A percentile compares a stretch with the other conserved stretches of the same genome.
Conservation (phyloP, 352 stramenopile genomes). For the Sclerospora graminicola region DNA sequence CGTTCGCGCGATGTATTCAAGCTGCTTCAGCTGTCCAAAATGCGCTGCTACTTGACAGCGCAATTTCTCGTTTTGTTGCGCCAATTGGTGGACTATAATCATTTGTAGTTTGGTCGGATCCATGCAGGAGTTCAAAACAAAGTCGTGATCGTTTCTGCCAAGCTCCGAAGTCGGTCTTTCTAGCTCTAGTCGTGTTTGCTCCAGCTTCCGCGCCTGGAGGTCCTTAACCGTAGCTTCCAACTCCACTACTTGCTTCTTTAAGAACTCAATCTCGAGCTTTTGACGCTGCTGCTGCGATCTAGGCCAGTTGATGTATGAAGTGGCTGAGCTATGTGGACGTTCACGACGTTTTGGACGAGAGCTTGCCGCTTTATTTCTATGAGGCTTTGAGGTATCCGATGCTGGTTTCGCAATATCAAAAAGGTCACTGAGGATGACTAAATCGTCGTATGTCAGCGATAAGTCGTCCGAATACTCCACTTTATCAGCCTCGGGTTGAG, state of each 20-base stretch:
- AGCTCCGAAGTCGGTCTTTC: not conserved
- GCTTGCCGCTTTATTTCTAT: not conserved
- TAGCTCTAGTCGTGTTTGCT: conserved; percentile 6
- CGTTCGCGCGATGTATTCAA: conserved; percentile 12
- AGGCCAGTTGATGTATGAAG: not conserved
- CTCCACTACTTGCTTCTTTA: conserved; percentile 21
- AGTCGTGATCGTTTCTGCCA: not conserved
- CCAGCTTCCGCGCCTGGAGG: conserved; percentile 15
- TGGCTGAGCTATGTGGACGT: conserved; percentile 2
- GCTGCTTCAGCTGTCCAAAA: conserved; percentile 16
- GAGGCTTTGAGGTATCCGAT: not conserved
- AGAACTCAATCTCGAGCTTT: conserved; percentile 21
- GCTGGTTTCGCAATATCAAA: conserved; percentile 9
- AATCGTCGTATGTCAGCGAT: conserved; percentile 17
- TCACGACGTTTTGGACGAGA: conserved; percentile 5
- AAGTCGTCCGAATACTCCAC: conserved; percentile 15
- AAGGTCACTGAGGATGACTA: conserved; percentile 17
- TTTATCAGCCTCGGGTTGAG: not conserved
- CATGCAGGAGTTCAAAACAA: conserved; percentile 3
- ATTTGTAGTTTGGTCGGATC: conserved; percentile 9
- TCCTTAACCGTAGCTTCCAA: conserved; percentile 14
- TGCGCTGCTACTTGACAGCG: conserved; percentile 16
- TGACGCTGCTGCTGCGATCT: conserved; percentile 29
- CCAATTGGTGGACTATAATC: conserved; percentile 12
- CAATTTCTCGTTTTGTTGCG: conserved; percentile 32